These are phyloP conservation scores for Sugiyamaella mastotermitis DNA, from an alignment of 805 yeast genomes.

Conservation along the genomic window DNA sequence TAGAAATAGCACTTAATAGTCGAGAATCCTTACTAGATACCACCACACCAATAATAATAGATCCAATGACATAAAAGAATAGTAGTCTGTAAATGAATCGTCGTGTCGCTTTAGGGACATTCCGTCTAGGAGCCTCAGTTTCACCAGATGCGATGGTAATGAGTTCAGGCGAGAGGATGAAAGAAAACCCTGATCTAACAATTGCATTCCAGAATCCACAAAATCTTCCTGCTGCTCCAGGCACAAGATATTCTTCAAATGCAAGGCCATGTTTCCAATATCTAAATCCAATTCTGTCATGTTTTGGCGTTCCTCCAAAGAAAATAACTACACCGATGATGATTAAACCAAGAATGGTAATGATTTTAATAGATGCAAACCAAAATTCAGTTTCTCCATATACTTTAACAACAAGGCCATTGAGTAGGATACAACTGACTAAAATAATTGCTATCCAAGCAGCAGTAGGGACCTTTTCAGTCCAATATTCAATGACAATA, in stretches of 20 bases:
- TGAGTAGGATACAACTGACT: conserved; percentile 37
- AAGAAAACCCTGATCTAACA: conserved; percentile 66
- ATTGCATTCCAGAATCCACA: conserved; percentile 58
- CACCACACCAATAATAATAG: conserved; percentile 67
- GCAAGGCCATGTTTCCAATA: conserved; percentile 42
- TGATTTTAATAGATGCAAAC: conserved; percentile 56
- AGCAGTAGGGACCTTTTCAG: conserved; percentile 43
- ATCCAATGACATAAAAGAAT: conserved; percentile 58
- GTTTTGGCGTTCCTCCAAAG: conserved; percentile 48
- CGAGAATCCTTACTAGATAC: conserved; percentile 60
- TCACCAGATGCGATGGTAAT: conserved; percentile 86
- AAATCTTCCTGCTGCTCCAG: conserved; percentile 57
- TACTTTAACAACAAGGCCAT: conserved; percentile 45
- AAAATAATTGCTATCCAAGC: conserved; percentile 48
- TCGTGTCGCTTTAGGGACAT: conserved; percentile 71
- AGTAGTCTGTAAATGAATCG: conserved; percentile 69
- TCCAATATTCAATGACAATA: conserved; percentile 42
- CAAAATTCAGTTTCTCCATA: conserved; percentile 56
- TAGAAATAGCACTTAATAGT: conserved; percentile 42
- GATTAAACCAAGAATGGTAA: conserved; percentile 60
- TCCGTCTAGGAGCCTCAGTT: conserved; percentile 68
- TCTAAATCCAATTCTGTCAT: conserved; percentile 50
- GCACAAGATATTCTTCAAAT: conserved; percentile 44
- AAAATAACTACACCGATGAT: conserved; percentile 47
- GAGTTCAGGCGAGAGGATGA: conserved; percentile 72